Conservation (phyloP, 2,329 filamentous ascomycete species). For the Chrysosporium keratinophilum region DNA sequence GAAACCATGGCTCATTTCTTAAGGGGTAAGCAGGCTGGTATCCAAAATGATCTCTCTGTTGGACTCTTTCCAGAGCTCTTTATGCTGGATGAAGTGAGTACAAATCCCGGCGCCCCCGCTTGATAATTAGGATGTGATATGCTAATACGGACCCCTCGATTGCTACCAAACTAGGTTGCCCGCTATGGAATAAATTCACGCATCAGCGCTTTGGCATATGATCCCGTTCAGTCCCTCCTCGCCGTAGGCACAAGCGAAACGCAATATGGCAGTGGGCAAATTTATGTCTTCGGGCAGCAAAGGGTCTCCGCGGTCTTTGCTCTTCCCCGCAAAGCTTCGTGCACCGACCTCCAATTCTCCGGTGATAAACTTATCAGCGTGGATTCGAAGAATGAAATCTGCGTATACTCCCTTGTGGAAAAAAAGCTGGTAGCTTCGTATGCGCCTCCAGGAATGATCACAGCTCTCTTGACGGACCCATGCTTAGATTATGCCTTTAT, state of each 20-base stretch:
- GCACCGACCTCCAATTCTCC: constrained; percentile 71
- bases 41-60: constrained; percentile 80
- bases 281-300: constrained; percentile 78
- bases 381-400: constrained; percentile 75
- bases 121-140: constrained; percentile 10
- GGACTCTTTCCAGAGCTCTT: constrained; percentile 70
- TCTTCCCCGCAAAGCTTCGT: constrained; percentile 61
- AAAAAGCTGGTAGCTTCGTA: constrained; percentile 58
- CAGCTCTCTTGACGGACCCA: constrained; percentile 68
- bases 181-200: constrained; percentile 73
- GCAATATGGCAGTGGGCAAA: constrained; percentile 71
- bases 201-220: constrained; percentile 72
- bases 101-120: constrained; percentile 18
- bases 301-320: constrained; percentile 67
- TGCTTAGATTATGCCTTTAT: constrained; percentile 89
- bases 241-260: constrained; percentile 85
- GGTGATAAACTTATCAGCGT: constrained; percentile 75
- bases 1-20: constrained; percentile 70
- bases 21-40: constrained; percentile 83
- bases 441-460: constrained; percentile 65
- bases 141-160: neutral
- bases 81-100: constrained; percentile 62
- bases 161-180: constrained; percentile 40
- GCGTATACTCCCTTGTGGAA: constrained; percentile 68
- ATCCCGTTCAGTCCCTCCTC: constrained; percentile 84